Evolutionary conservation across 2,329 filamentous ascomycete genomes (phyloP).

Genomic region (Hortaea sp.): DNA sequence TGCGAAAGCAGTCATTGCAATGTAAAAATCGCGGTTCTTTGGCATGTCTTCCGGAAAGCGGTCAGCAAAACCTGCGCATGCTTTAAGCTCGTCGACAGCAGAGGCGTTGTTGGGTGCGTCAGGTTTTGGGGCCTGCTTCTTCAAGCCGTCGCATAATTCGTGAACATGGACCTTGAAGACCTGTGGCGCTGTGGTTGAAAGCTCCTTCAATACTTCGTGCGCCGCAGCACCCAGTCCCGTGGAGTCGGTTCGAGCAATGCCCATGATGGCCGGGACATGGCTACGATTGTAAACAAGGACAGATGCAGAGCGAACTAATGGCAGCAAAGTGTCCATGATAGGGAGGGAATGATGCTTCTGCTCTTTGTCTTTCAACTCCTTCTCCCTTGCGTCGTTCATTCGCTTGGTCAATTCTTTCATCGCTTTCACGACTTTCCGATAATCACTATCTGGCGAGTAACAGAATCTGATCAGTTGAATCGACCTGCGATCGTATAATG

Average conservation of each 20-base stretch:
- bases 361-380: neutral
- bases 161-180: constrained; percentile 89
- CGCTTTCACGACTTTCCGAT: constrained; percentile 79
- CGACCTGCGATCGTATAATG: constrained; percentile 76
- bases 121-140: constrained; percentile 65
- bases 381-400: constrained; percentile 40
- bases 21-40: constrained; percentile 66
- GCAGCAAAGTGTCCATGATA: constrained; percentile 68
- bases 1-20: constrained; percentile 74
- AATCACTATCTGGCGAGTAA: constrained; percentile 77
- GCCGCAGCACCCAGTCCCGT: constrained; percentile 67
- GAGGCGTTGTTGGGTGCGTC: constrained; percentile 57
- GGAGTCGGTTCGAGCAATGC: constrained; percentile 74
- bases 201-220: constrained; percentile 83
- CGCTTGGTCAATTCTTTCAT: constrained; percentile 76
- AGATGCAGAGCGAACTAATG: constrained; percentile 73
- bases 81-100: constrained; percentile 85
- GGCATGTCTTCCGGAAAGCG: constrained; percentile 78
- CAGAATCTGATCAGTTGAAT: constrained; percentile 85
- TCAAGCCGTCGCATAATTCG: constrained; percentile 78
- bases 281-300: constrained; percentile 89
- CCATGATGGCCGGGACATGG: constrained; percentile 82
- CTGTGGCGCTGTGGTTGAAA: constrained; percentile 78
- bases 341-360: constrained; percentile 28
- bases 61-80: constrained; percentile 82